Evolutionary conservation across 164 flowering plant species (phyloP), one percentile per base, ranked within the genome.

Genomic region (Stephania yunnanensis): DNA sequence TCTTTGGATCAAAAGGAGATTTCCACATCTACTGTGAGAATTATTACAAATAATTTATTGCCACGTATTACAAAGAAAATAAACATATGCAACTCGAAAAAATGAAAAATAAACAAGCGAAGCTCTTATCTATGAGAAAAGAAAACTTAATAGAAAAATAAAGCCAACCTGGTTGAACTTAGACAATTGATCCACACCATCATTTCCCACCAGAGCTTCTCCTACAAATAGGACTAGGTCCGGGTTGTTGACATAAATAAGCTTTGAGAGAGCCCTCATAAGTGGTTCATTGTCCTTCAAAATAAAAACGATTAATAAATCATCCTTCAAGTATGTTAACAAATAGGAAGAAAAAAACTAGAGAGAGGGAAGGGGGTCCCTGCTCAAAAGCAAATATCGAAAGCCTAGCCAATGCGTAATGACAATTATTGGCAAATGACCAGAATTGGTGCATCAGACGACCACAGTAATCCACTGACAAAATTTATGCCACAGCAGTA

Each of bases 221-320:
- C 99, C 99, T 80, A 95, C 98, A 85, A 93, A 93, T 76, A 95
- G 82, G 76, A 95, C 93, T 45, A 93, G 85, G 81, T 93, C 97
- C 71, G 98, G 99, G 80, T 67, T 92, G 88, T 95, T 95, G 70
- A 95, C 88, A 81, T 89, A 70, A 66, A 93, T 85, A 11, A 95
- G 92, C 87, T 95, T 95, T 61, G 99, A 93, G 36, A 95, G 91
- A 6, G 98, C 98, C 78, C 97, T 87, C 99, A 95, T 95, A 76
- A 95, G 72, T 71, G 99, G 99, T 75, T 95, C 99, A 81, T 95
- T 95, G 76, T 91, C 99, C 98, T 95, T 87, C 73, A 73, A 63
- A 46, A 25, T 79, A 36, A 68, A 9, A 69, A 73, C 31, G 68
- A 25, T 50, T 29, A 8, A 46, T 55, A 55, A 30, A 52, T 55